Conservation (phyloP, 163 green algal genomes). For the Chlamydomonas reinhardtii region DNA sequence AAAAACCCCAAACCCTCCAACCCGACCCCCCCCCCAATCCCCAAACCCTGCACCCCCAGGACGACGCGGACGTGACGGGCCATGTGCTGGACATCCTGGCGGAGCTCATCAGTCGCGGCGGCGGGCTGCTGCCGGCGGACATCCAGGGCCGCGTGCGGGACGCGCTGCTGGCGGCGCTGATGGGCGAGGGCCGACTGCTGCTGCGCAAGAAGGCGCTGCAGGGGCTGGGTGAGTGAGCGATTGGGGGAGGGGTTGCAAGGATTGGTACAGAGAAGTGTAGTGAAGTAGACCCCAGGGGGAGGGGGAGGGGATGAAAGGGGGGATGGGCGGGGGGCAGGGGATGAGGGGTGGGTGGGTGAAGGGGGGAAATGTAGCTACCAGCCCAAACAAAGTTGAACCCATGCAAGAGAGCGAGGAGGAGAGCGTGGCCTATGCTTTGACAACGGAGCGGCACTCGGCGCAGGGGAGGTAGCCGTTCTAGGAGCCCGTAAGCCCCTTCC, state of each 20-base stretch:
- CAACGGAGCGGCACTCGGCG: too few relatives aligned
- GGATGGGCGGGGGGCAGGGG: not conserved
- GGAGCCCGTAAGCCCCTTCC: too few relatives aligned
- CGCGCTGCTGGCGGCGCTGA: slow-evolving; percentile 76
- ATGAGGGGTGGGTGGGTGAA: not conserved
- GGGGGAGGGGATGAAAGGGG: not conserved
- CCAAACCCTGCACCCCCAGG: slow-evolving; percentile 35
- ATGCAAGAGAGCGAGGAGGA: too few relatives aligned
- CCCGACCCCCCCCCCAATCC: too few relatives aligned
- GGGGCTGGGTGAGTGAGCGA: slow-evolving; percentile 75
- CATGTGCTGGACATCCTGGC: slow-evolving; percentile 86
- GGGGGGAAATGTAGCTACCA: too few relatives aligned
- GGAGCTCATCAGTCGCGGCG: slow-evolving; percentile 82
- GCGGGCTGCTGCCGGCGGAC: slow-evolving; percentile 69
- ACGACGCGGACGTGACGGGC: slow-evolving; percentile 72
- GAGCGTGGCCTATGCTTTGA: too few relatives aligned
- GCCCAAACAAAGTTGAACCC: too few relatives aligned
- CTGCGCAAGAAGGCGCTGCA: slow-evolving; percentile 85
- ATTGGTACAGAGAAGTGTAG: not conserved
- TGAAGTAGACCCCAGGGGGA: too few relatives aligned
- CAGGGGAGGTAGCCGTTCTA: too few relatives aligned
- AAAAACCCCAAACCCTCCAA: too few relatives aligned
- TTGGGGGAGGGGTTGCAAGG: not conserved
- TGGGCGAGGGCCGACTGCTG: slow-evolving; percentile 61
- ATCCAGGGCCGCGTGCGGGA: slow-evolving; percentile 67